Base-by-base conservation (phyloP, 164 flowering plant genomes). In the Tinospora cordifolia region DNA sequence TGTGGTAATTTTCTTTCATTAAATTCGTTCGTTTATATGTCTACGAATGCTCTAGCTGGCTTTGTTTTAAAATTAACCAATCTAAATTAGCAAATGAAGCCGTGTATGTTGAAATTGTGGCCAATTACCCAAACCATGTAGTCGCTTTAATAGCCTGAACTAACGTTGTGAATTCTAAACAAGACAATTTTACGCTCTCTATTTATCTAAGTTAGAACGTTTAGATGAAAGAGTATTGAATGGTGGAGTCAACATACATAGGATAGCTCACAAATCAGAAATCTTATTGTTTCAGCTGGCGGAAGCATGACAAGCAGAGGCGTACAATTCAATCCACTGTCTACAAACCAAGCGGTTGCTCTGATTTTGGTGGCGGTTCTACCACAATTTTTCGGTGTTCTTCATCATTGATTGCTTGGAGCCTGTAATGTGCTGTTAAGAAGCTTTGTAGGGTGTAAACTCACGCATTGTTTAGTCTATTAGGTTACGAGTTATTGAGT, bases 1-100 rank as follows among this genome's bases (percentile, higher is more conserved):
- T 92, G 98, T 25, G 92, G 95, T 89, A 84, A 79, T 80, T 47
- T 3, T 8, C 26, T 12, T 21, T 30, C 8, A 41, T 11, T 47
- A 36, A 62, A 34, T 36, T 19, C 66, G 17, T 36, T 24, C 13
- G 10, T 64, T 64, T 9, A 64, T 64, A 13, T 12, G 49, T 21
- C 39, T 39, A 65, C 54, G 3, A 27, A 27, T 30, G 30, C 8
- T 27, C 39, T 26, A 3, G 46, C 46, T 1, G 36, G 36, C 36
- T 30, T 30, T 30, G 3, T 30, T 30, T 41, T 41, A 41, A 41
- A 3, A 4, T 41, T 3, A 41, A 41, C 46, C 46, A 8, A 41
- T 41, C 46, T 41, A 3, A 41, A 11, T 4, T 11, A 41, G 9
- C 13, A 8, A 41, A 41, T 30, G 36, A 30, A 30, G 36, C 4